Base-by-base conservation (phyloP, 129 eudicot genomes). In the Smallanthus sonchifolius region DNA sequence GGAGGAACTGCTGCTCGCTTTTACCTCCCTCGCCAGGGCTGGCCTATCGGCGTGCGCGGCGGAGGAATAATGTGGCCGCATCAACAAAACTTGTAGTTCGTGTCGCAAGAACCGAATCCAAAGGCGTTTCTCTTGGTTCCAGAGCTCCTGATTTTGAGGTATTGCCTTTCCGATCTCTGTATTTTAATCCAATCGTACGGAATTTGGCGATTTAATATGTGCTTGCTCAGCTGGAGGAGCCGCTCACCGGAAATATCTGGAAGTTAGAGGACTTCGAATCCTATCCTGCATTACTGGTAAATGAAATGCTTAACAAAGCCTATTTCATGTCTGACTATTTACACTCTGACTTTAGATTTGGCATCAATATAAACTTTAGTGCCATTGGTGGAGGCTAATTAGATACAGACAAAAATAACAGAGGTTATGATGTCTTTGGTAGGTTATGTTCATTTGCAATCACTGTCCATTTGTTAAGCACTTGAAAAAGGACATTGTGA, bases 401-500 rank as follows among this genome's bases (percentile, higher is more conserved):
- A 15, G 24, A 16, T 51, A 4, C 57, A 52, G 7, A 6, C 30
- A 54, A 54, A 54, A 47, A 14, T 13, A 47, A 47, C 17, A 28
- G 1, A 24, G 64, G 64, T 28, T 57, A 77, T 54, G 19, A 51
- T 78, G 38, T 70, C 17, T 7, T 71, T 71, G 42, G 83, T 84
- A 93, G 98, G 98, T 91, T 57, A 88, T 91, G 98, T 94, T 90
- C 74, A 86, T 94, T 24, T 94, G 98, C 90, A 94, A 94, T 72
- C 98, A 91, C 64, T 95, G 99, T 80, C 97, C 97, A 14, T 88
- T 95, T 77, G 97, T 95, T 32, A 88, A 65, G 69, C 97, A 88
- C 82, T 85, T 91, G 81, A 88, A 95, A 69, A 88, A 95, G 70
- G 96, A 87, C 69, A 79, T 95, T 49, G 96, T 91, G 78, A 91